Percentiles rank a stretch among this genome's conserved stretches.
Evolutionary conservation across 1,284 basidiomycete genomes (phyloP).

Genomic region (Leccinum laetum): DNA sequence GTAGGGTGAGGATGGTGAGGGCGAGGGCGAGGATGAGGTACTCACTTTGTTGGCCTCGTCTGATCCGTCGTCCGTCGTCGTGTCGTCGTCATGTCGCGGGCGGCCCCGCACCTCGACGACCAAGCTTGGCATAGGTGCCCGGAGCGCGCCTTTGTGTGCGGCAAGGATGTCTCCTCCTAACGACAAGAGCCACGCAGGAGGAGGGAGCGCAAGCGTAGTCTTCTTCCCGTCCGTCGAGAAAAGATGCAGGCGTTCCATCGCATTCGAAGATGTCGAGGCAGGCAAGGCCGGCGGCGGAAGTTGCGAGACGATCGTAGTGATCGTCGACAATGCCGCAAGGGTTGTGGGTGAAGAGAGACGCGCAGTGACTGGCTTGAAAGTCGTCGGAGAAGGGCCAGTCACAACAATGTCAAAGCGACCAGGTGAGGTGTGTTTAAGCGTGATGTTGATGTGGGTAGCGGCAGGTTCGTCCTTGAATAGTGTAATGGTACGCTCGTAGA

Average conservation of each 20-base stretch:
- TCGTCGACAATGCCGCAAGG: constrained; percentile 45
- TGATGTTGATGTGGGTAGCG: constrained; percentile 42
- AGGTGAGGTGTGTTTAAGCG: constrained; percentile 42
- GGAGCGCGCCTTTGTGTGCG: constrained; percentile 54
- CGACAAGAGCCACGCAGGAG: constrained; percentile 67
- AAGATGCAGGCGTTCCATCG: constrained; percentile 70
- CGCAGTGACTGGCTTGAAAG: constrained; percentile 55
- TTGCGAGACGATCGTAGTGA: constrained; percentile 76
- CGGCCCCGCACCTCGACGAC: constrained; percentile 78
- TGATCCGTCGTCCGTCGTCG: too few species aligned
- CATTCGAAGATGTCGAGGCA: constrained; percentile 48
- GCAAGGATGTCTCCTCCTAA: constrained; percentile 56
- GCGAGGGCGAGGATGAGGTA: too few species aligned
- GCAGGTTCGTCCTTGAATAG: constrained; percentile 52
- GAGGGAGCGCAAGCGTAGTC: constrained; percentile 58
- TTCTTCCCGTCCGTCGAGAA: constrained; percentile 57
- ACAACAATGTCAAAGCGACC: constrained; percentile 59
- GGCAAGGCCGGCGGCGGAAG: constrained; percentile 49
- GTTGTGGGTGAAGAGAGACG: constrained; percentile 51
- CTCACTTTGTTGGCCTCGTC: too few species aligned
- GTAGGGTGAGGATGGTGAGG: too few species aligned
- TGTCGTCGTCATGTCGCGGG: too few species aligned
- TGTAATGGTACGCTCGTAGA: constrained; percentile 57
- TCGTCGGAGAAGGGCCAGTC: constrained; percentile 33
- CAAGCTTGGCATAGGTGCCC: constrained; percentile 88